A percentile compares a stretch with the other conserved stretches of the same genome.
Conservation (phyloP, 371 early-diverging fungal species). For the Mortierella sp. region DNA sequence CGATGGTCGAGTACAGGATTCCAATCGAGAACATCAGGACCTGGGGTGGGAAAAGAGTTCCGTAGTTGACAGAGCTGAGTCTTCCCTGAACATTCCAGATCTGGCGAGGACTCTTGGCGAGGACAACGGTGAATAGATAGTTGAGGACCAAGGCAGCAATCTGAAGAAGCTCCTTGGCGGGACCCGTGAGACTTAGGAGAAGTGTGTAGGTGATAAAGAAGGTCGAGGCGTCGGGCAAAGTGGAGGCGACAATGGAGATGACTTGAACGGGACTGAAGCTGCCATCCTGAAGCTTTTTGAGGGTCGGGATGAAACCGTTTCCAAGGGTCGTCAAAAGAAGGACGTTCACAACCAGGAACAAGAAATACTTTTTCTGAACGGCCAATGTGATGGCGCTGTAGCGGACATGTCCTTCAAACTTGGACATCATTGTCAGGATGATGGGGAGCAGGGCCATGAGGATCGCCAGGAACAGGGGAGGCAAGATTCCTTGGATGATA, state of each 20-base stretch:
- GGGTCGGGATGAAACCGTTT: conserved; percentile 71
- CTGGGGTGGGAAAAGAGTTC: conserved; percentile 67
- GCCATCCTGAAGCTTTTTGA: conserved; percentile 58
- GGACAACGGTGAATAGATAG: conserved; percentile 69
- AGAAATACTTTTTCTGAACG: conserved; percentile 75
- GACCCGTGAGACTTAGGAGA: conserved; percentile 77
- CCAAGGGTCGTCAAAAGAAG: conserved; percentile 85
- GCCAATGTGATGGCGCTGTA: conserved; percentile 73
- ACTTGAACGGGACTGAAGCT: conserved; percentile 60
- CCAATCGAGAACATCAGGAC: conserved; percentile 64
- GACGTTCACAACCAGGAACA: conserved; percentile 88
- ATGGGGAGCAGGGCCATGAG: conserved; percentile 82
- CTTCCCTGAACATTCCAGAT: conserved; percentile 68
- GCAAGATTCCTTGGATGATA: conserved; percentile 86
- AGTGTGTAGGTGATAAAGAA: conserved; percentile 90
- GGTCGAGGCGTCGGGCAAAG: conserved; percentile 79
- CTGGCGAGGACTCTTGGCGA: conserved; percentile 84
- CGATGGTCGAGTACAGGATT: conserved; percentile 82
- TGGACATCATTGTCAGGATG: conserved; percentile 75
- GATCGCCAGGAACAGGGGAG: conserved; percentile 79
- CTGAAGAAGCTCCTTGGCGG: conserved; percentile 79
- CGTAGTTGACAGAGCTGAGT: conserved; percentile 62
- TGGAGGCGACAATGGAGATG: conserved; percentile 66
- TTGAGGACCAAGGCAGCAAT: conserved; percentile 75
- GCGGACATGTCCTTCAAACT: conserved; percentile 78